Evolutionary conservation across 2,329 filamentous ascomycete genomes (phyloP).

Genomic region (Paraphaeosphaeria sporulosa): DNA sequence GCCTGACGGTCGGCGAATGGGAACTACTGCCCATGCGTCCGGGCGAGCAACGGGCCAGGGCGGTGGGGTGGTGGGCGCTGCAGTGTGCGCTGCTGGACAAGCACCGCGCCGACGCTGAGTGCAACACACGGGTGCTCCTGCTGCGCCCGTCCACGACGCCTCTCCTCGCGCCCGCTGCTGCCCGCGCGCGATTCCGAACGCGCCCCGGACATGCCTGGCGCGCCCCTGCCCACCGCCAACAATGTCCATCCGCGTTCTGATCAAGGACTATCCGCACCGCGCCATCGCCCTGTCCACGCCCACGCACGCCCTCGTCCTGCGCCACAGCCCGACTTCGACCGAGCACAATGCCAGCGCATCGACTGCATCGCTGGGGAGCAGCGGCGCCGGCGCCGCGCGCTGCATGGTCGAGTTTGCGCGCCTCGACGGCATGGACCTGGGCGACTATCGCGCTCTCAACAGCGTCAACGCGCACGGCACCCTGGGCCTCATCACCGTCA

Average conservation of each 20-base stretch:
- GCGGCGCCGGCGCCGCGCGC: conserved; percentile 55
- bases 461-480: conserved; percentile 82
- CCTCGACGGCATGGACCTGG: conserved; percentile 69
- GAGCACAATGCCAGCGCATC: conserved; percentile 65
- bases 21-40: not conserved
- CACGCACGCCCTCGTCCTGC: conserved; percentile 83
- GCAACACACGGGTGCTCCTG: conserved; percentile 36
- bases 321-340: conserved; percentile 73
- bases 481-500: conserved; percentile 83
- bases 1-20: conserved; percentile 4
- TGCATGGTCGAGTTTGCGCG: conserved; percentile 90
- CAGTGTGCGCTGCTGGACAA: not conserved
- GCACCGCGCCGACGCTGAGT: conserved; percentile 9
- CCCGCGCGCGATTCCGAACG: not conserved
- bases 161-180: not conserved
- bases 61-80: too few relatives aligned
- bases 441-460: conserved; percentile 78
- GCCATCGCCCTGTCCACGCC: conserved; percentile 85
- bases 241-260: conserved; percentile 73
- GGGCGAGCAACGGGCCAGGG: not conserved
- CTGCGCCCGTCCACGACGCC: not conserved
- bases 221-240: conserved; percentile 25
- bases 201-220: conserved; percentile 33
- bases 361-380: conserved; percentile 58
- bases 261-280: conserved; percentile 86